Evolutionary conservation across 2,329 filamentous ascomycete species (phyloP).

Genomic region (Helicocarpus griseus): DNA sequence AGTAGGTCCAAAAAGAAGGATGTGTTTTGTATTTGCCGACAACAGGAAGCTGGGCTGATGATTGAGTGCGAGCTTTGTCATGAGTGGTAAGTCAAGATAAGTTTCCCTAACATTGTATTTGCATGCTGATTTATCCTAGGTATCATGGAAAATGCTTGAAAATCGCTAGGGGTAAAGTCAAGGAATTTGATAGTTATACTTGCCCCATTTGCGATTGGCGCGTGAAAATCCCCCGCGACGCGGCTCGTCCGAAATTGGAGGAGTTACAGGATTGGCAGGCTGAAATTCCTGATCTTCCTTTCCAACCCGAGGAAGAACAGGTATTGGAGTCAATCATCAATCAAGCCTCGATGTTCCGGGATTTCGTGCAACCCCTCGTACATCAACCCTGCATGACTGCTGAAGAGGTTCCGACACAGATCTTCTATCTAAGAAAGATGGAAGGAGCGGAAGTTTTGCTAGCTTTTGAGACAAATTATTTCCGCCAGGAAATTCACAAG

Average conservation of each 20-base stretch:
- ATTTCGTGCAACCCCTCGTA: constrained; percentile 70
- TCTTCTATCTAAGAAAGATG: constrained; percentile 94
- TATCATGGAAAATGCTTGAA: constrained; percentile 98
- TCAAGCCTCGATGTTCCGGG: constrained; percentile 72
- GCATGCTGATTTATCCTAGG: constrained; percentile 38
- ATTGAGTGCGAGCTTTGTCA: constrained; percentile 98
- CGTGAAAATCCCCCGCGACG: constrained; percentile 92
- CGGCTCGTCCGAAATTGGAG: constrained; percentile 87
- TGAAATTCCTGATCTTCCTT: constrained; percentile 70
- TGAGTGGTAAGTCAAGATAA: constrained; percentile 62
- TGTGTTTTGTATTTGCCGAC: constrained; percentile 94
- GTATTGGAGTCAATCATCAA: constrained; percentile 77
- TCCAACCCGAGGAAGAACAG: constrained; percentile 92
- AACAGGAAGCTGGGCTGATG: constrained; percentile 95
- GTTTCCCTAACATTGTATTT: constrained; percentile 1
- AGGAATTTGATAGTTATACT: constrained; percentile 96
- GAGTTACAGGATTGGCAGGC: constrained; percentile 76
- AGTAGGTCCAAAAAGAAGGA: constrained; percentile 52
- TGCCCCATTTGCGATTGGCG: constrained; percentile 97
- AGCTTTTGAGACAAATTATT: constrained; percentile 91
- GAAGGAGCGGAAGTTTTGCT: constrained; percentile 92
- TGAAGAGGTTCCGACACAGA: constrained; percentile 78
- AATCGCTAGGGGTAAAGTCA: constrained; percentile 93
- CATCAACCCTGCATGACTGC: constrained; percentile 70
- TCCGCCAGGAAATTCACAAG: constrained; percentile 89